phyloP scores from a whole-genome alignment of 2,329 filamentous ascomycete species.

The Colletotrichum sp. region DNA sequence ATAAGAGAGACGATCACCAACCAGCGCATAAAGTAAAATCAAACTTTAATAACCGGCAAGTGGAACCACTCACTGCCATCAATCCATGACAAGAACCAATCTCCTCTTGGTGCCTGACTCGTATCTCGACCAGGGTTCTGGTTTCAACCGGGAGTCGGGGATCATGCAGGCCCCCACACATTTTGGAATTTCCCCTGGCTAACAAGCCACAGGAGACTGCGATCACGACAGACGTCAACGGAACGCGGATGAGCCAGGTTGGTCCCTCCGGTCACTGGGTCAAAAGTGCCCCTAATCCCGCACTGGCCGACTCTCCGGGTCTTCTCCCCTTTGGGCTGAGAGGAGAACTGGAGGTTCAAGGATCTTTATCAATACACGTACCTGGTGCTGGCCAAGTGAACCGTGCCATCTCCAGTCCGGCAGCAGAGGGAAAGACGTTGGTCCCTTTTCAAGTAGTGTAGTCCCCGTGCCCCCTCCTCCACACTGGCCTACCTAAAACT shows the following conservation, averaged over 20 bases:
- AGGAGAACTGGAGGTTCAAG: slow-evolving; percentile 2
- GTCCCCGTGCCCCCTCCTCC: slow-evolving; percentile 11
- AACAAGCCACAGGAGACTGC: neutral
- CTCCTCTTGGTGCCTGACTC: slow-evolving; percentile 13
- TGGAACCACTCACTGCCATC: slow-evolving; percentile 1
- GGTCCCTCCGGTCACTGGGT: slow-evolving; percentile 9
- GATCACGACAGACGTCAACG: slow-evolving; percentile 18
- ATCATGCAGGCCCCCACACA: slow-evolving; percentile 5
- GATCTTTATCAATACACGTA: slow-evolving; percentile 2
- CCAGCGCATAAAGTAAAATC: slow-evolving; percentile 20
- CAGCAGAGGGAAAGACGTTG: neutral
- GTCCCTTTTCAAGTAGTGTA: slow-evolving; percentile 2
- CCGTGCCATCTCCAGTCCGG: neutral
- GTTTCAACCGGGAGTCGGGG: slow-evolving; percentile 16
- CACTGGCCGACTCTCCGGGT: slow-evolving; percentile 2
- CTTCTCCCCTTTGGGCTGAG: neutral
- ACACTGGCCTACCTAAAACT: slow-evolving; percentile 15
- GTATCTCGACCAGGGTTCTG: slow-evolving; percentile 5
- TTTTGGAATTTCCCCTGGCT: slow-evolving; percentile 2
- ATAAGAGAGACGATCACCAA: slow-evolving; percentile 5
- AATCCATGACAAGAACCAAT: slow-evolving; percentile 6
- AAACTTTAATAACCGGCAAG: slow-evolving; percentile 20
- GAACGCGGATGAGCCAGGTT: slow-evolving; percentile 1
- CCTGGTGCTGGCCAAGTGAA: neutral
- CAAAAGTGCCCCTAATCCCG: slow-evolving; percentile 14